Evolutionary conservation across 768 basidiomycete species (phyloP).

Genomic region (Coprinopsis sp.): DNA sequence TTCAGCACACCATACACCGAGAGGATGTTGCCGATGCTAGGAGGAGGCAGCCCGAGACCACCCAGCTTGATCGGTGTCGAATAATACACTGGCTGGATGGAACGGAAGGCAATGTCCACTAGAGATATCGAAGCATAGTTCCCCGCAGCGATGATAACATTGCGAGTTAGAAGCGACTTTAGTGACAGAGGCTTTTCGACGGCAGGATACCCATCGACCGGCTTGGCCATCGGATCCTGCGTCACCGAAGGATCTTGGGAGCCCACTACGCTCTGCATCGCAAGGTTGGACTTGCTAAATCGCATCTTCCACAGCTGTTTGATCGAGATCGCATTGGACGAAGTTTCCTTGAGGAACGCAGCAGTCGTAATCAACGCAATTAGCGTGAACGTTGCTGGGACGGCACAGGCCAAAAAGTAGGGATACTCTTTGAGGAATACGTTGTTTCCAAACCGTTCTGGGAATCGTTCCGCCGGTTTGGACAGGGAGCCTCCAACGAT

Average conservation of each 20-base stretch:
- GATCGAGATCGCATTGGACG: constrained; percentile 13
- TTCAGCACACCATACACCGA: constrained; percentile 58
- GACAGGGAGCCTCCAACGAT: constrained; percentile 50
- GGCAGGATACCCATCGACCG: background rate
- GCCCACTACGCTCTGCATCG: background rate
- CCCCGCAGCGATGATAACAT: constrained; percentile 53
- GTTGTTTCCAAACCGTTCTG: constrained; percentile 31
- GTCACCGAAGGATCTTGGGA: background rate
- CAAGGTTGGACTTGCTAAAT: constrained; percentile 8
- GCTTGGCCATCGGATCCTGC: background rate
- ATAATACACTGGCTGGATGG: constrained; percentile 66
- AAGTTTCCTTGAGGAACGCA: constrained; percentile 44
- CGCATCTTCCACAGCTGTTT: constrained; percentile 8
- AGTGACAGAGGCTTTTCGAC: constrained; percentile 44
- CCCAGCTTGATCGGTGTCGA: constrained; percentile 70
- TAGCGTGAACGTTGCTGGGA: constrained; percentile 47
- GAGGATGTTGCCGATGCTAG: constrained; percentile 61
- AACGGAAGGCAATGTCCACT: constrained; percentile 60
- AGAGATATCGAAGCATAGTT: constrained; percentile 66
- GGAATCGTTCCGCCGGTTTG: constrained; percentile 44
- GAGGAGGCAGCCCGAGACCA: constrained; percentile 65
- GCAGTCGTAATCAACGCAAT: constrained; percentile 44
- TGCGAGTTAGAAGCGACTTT: constrained; percentile 45
- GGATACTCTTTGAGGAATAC: constrained; percentile 44
- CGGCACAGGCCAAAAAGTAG: constrained; percentile 59